Evolutionary conservation across 2,329 filamentous ascomycete species (phyloP).

Genomic region (Xylariaceae sp.): DNA sequence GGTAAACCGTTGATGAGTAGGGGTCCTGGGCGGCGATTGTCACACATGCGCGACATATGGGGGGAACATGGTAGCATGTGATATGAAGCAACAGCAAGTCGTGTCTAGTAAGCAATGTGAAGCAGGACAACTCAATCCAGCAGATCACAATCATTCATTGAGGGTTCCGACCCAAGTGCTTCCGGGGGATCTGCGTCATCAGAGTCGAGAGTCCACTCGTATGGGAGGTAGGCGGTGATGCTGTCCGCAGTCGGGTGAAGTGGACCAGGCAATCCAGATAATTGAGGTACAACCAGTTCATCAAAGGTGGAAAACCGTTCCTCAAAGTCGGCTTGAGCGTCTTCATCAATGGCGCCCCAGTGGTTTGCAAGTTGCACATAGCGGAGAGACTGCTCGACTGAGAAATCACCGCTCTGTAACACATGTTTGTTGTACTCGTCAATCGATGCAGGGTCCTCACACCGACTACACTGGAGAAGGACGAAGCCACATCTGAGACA

Average conservation of each 20-base stretch:
- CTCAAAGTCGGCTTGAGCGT: conserved; percentile 19
- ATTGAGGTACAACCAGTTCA: conserved; percentile 8
- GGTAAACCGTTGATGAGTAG: neutral
- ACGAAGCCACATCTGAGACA: conserved; percentile 32
- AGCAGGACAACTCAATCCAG: conserved; percentile 7
- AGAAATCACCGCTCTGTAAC: conserved; percentile 22
- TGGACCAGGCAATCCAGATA: neutral
- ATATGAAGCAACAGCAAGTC: neutral
- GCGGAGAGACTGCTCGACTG: conserved; percentile 18
- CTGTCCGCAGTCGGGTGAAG: conserved; percentile 14
- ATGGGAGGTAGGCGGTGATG: conserved; percentile 22
- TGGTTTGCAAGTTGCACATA: conserved; percentile 21
- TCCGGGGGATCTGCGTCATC: conserved; percentile 29
- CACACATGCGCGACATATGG: neutral
- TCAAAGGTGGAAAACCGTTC: conserved; percentile 21
- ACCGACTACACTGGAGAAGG: conserved; percentile 30
- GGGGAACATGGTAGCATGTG: neutral
- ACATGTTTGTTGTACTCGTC: conserved; percentile 29
- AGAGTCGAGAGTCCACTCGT: conserved; percentile 17
- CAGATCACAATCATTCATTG: conserved; percentile 16
- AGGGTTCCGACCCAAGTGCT: conserved; percentile 25
- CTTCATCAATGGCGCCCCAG: conserved; percentile 23
- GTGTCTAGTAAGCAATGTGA: conserved; percentile 3
- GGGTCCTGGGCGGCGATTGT: neutral
- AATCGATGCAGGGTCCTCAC: conserved; percentile 29